Conservation (phyloP, 2,329 filamentous ascomycete species). For the Aureobasidium subglaciale region DNA sequence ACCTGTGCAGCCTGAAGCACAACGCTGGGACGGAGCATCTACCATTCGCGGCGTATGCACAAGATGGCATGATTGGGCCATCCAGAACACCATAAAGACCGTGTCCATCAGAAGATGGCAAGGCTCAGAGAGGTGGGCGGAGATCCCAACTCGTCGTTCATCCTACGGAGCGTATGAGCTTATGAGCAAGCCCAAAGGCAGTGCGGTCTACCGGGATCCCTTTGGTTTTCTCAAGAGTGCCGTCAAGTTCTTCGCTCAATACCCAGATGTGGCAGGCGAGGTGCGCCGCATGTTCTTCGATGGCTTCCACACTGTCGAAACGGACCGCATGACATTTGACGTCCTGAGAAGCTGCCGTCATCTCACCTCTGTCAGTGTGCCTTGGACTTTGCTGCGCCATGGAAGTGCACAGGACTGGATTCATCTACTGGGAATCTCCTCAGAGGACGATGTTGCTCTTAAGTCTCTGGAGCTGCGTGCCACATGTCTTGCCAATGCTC, state of each 20-base stretch:
- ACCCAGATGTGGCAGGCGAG: constrained; percentile 40
- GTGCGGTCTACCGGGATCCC: constrained; percentile 47
- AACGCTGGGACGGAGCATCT: constrained; percentile 45
- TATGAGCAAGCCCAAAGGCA: constrained; percentile 39
- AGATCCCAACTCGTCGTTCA: constrained; percentile 36
- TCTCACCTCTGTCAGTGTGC: constrained; percentile 42
- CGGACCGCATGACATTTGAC: constrained; percentile 43
- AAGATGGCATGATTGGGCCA: constrained; percentile 47
- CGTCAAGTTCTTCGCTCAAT: constrained; percentile 38
- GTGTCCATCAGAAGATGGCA: constrained; percentile 48
- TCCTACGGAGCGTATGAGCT: constrained; percentile 42
- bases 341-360: constrained; percentile 42
- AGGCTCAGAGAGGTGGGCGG: constrained; percentile 46
- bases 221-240: constrained; percentile 44
- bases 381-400: constrained; percentile 48
- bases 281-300: constrained; percentile 50
- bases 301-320: constrained; percentile 46
- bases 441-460: constrained; percentile 33
- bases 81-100: constrained; percentile 44
- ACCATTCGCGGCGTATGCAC: constrained; percentile 44
- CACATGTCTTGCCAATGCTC: constrained; percentile 42
- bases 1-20: constrained; percentile 43
- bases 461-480: constrained; percentile 46
- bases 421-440: constrained; percentile 38
- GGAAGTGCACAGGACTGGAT: constrained; percentile 43